Base-by-base conservation (phyloP, 345 rosid species). In the Eucalyptus curtisii region DNA sequence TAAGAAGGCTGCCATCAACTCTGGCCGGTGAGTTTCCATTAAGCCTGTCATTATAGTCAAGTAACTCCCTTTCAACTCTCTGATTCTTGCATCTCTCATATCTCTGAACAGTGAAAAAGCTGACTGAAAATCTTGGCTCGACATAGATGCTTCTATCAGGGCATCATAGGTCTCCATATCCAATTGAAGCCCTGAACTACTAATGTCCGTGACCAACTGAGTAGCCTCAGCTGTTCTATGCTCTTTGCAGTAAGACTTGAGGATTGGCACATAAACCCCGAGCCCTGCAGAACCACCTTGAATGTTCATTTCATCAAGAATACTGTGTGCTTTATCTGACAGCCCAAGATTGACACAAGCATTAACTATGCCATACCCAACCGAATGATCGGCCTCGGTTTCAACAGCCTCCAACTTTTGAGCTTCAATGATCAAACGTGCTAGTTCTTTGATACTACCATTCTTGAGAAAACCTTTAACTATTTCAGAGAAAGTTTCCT, bases 21-120 rank as follows among this genome's bases (percentile, higher is more conserved):
- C 98, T 10, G 97, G 97, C 86, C 97, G 93, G 16, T 95, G 95
- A 53, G 94, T 95, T 93, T 95, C 98, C 93, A 96, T 92, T 45
- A 97, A 93, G 44, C 98, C 97, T 31, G 99, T 96, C 98, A 97
- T 96, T 87, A 96, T 92, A 13, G 99, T 95, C 87, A 97, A 90
- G 91, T 98, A 97, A 91, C 99, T 93, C 53, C 96, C 97, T 87
- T 94, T 96, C 92, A 95, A 91, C 87, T 96, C 93, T 30, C 86
- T 86, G 66, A 86, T 89, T 93, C 96, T 95, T 10, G 94, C 91
- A 85, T 95, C 97, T 92, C 97, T 95, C 99, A 96, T 95, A 90
- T 96, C 98, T 93, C 98, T 94, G 89, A 97, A 98, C 94, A 96
- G 91, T 48, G 98, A 91, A 93, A 98, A 95, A 86, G 98, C 99